A percentile compares a stretch with the other conserved stretches of the same genome.
These are phyloP conservation scores for Phialophora verrucosa DNA, from an alignment of 2,329 filamentous ascomycete species.

Conservation along the genomic window DNA sequence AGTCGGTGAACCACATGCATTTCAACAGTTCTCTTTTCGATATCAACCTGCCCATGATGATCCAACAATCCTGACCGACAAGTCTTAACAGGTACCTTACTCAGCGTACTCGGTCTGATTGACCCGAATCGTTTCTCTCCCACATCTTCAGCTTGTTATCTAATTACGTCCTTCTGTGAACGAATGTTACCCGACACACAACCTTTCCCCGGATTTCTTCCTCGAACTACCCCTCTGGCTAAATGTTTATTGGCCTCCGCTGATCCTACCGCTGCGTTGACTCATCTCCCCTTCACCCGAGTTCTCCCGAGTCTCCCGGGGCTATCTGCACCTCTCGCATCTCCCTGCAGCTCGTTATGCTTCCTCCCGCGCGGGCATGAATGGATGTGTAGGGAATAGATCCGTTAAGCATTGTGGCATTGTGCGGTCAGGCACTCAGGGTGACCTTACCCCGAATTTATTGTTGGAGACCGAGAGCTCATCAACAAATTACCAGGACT, in stretches of 20 bases:
- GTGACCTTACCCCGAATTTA: not conserved
- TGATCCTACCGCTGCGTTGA: slow-evolving; percentile 12
- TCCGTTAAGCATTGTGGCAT: not conserved
- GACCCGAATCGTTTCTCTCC: slow-evolving; percentile 19
- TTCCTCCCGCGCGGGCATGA: slow-evolving; percentile 18
- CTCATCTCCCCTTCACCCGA: slow-evolving; percentile 9
- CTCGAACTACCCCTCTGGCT: not conserved
- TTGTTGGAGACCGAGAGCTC: not conserved
- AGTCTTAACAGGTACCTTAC: slow-evolving; percentile 7
- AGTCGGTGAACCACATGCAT: slow-evolving; percentile 18
- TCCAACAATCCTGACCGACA: slow-evolving; percentile 7
- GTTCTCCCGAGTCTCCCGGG: slow-evolving; percentile 11
- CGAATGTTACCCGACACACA: not conserved
- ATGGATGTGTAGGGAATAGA: not conserved
- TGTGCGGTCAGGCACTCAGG: not conserved
- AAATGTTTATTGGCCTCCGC: slow-evolving; percentile 1
- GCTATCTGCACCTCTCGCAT: slow-evolving; percentile 1
- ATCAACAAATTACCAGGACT: not conserved
- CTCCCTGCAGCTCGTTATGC: slow-evolving; percentile 11
- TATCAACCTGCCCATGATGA: slow-evolving; percentile 6
- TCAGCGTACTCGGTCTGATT: slow-evolving; percentile 28
- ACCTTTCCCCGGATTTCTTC: slow-evolving; percentile 17
- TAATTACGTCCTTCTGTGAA: not conserved
- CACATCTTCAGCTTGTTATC: not conserved
- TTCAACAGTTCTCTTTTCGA: slow-evolving; percentile 21